Percentiles rank a stretch among this genome's conserved stretches.
Evolutionary conservation across 495 filamentous ascomycete species (phyloP).

Genomic region (Beverwykella pulmonaria): DNA sequence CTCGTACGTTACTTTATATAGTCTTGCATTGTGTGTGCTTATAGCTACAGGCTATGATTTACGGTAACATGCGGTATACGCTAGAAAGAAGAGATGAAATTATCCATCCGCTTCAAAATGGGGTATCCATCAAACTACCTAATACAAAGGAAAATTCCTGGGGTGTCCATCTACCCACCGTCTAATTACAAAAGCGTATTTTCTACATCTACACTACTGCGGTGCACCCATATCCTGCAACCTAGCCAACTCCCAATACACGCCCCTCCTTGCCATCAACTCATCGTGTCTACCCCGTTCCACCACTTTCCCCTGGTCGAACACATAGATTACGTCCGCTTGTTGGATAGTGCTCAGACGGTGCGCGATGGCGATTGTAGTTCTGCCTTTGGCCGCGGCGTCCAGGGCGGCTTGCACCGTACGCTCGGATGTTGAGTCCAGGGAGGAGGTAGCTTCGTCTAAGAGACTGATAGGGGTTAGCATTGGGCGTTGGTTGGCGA

Average conservation of each 20-base stretch:
- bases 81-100: no score
- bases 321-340: conserved; percentile 81
- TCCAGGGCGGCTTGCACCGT: conserved; percentile 64
- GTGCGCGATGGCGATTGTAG: conserved; percentile 88
- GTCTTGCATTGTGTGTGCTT: no score
- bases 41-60: no score
- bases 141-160: no score
- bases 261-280: conserved; percentile 53
- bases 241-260: conserved; percentile 43
- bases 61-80: no score
- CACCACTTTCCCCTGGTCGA: conserved; percentile 72
- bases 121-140: no score
- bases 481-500: background rate
- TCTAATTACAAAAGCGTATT: no score
- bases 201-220: background rate
- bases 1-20: no score
- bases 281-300: conserved; percentile 74
- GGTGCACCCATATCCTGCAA: conserved; percentile 46
- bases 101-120: no score
- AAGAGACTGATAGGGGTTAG: conserved; percentile 54
- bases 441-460: conserved; percentile 87
- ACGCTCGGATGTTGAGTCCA: conserved; percentile 83
- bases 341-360: conserved; percentile 83
- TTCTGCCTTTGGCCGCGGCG: conserved; percentile 48
- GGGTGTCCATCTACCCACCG: no score